Conservation (phyloP, 805 yeast species). For the Priceomyces castillae region DNA sequence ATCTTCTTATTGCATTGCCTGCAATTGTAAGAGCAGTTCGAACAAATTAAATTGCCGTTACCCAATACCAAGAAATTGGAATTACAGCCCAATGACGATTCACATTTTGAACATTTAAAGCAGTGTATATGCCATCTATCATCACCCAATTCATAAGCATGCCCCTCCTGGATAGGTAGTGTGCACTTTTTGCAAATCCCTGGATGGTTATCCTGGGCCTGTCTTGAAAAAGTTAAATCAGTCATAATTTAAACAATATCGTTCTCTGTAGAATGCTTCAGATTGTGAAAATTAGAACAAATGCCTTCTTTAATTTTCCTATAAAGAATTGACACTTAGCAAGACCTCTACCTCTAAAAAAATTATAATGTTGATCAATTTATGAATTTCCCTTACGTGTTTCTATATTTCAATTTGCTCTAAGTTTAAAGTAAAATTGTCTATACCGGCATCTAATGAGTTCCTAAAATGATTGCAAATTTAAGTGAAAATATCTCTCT, state of each 20-base stretch:
- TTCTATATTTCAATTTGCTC: neutral
- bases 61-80: constrained; percentile 90
- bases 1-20: constrained; percentile 81
- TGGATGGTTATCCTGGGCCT: neutral
- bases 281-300: neutral
- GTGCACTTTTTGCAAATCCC: constrained; percentile 42
- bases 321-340: neutral
- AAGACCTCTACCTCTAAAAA: neutral
- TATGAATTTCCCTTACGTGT: neutral
- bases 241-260: constrained; percentile 1
- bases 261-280: neutral
- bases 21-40: constrained; percentile 90
- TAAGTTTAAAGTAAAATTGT: neutral
- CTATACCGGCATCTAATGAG: neutral
- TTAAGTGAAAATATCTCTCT: neutral
- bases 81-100: constrained; percentile 73
- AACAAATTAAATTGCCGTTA: constrained; percentile 86
- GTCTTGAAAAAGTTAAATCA: constrained; percentile 2
- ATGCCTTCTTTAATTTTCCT: neutral
- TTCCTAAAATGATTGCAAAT: neutral
- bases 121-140: constrained; percentile 96
- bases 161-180: constrained; percentile 72
- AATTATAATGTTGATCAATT: neutral
- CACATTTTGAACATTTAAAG: constrained; percentile 85
- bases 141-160: constrained; percentile 91